These are phyloP conservation scores for Lactarius deliciosus DNA, from an alignment of 768 basidiomycete species.

Conservation along the genomic window DNA sequence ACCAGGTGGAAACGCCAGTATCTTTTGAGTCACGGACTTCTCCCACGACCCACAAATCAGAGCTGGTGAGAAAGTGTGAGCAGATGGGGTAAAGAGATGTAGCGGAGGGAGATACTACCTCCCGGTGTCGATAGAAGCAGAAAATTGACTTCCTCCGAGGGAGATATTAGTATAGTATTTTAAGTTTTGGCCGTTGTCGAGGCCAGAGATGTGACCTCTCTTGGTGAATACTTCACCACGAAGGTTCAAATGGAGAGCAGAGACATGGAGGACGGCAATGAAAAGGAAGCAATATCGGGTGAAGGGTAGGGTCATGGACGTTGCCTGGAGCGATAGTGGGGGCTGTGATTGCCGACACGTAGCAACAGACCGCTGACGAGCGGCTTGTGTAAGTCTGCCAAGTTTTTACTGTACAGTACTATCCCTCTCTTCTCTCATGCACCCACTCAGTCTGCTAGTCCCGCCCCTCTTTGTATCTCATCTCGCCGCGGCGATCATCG, in stretches of 20 bases:
- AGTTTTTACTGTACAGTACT: background rate
- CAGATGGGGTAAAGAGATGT: background rate
- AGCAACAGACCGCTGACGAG: background rate
- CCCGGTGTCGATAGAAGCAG: slow-evolving; percentile 47
- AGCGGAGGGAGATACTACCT: slow-evolving; percentile 36
- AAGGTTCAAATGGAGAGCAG: slow-evolving; percentile 12
- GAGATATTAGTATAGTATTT: slow-evolving; percentile 43
- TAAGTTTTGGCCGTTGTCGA: slow-evolving; percentile 38
- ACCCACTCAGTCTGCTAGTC: slow-evolving; percentile 9
- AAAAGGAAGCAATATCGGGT: background rate
- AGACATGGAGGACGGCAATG: background rate
- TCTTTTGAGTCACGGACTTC: slow-evolving; percentile 41
- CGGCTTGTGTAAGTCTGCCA: background rate
- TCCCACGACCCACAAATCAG: slow-evolving; percentile 62
- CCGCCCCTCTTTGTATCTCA: slow-evolving; percentile 10
- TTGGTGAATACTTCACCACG: slow-evolving; percentile 28
- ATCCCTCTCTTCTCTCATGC: slow-evolving; percentile 13
- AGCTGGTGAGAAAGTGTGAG: slow-evolving; percentile 40
- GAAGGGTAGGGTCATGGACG: background rate
- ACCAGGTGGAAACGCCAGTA: slow-evolving; percentile 40
- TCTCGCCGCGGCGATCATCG: slow-evolving; percentile 16
- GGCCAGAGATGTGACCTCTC: slow-evolving; percentile 33
- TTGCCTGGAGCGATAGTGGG: background rate
- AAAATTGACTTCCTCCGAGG: slow-evolving; percentile 38
- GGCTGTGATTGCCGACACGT: background rate